Base-by-base conservation (phyloP, 2,329 filamentous ascomycete genomes). In the Phoma sp. region DNA sequence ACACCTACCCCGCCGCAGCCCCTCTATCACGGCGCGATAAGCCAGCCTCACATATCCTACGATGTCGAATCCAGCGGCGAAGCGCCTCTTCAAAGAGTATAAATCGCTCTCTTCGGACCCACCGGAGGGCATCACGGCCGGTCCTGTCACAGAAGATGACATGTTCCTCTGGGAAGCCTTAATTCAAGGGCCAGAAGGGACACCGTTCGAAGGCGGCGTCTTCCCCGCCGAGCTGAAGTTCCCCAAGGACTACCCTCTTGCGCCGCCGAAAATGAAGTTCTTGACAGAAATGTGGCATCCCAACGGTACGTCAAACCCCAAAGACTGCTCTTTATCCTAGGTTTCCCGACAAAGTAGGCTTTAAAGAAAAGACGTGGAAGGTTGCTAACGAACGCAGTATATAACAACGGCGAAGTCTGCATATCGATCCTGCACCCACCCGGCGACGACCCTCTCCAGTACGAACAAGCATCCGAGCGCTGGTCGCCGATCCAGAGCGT, bases 341-440 rank as follows among this genome's bases (percentile, higher is more conserved):
- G 18, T 18, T 18, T 18, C 18, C 18, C 18, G 18, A 18, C 18
- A 18, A 18, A 18, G 18, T 18, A 18, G 18, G 1, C 18, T 18
- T 18, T 18, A 18, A 1, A 18, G 18, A 2, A 18, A 18, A 18
- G 18, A 18, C 1, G 18, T 18, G 18, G 18, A 29, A 9, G 4
- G 4, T 6, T 3, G 39, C 45, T 54, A 29, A 53, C 35, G 4
- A 4, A 2, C 25, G 14, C 13, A 86, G 85, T 99, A 72, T 98
- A 97, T 79, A 80, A 85, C 7, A 86, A 85, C 70, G 95, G 95
- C 68, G 86, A 89, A 62, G 90, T 99, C 53, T 99, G 95, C 82
- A 98, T 99, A 75, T 96, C 90, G 38, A 99, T 99, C 78, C 83
- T 99, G 37, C 95, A 99, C 75, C 90, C 93, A 10, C 93, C 95